Evolutionary conservation across 164 flowering plant species (phyloP).

Genomic region (Macadamia integrifolia): DNA sequence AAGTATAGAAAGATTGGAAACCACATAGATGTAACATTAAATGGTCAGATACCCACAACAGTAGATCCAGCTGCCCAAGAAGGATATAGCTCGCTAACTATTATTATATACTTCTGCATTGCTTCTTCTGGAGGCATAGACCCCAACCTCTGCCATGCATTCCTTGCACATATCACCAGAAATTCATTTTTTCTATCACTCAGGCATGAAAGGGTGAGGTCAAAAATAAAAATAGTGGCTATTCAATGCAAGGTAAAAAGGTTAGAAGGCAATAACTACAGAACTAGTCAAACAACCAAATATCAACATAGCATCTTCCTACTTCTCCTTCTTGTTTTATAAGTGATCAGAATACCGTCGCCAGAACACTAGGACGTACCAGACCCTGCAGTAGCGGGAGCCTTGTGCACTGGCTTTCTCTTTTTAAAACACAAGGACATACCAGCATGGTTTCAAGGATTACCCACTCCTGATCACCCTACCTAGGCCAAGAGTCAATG

Average conservation of each 20-base stretch:
- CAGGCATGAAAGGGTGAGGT: not conserved
- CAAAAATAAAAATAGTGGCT: not conserved
- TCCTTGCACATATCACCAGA: conserved; percentile 50
- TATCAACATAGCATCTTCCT: too few species aligned
- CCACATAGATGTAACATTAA: not conserved
- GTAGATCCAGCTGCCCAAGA: conserved; percentile 63
- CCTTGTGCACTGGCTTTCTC: too few species aligned
- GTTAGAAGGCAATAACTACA: not conserved
- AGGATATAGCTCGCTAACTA: conserved; percentile 84
- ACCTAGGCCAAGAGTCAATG: too few species aligned
- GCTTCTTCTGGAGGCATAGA: conserved; percentile 98
- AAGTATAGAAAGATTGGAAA: too few species aligned
- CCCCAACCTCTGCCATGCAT: conserved; percentile 98
- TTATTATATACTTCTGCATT: conserved; percentile 80
- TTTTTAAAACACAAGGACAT: too few species aligned
- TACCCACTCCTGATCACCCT: too few species aligned
- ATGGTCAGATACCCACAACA: conserved; percentile 38
- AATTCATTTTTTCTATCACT: conserved; percentile 9
- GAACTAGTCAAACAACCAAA: not conserved
- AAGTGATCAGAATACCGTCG: not conserved
- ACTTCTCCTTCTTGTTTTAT: too few species aligned
- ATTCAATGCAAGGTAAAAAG: not conserved
- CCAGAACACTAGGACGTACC: too few species aligned
- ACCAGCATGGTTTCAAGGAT: too few species aligned
- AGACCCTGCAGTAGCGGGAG: too few species aligned